Evolutionary conservation across 2,329 filamentous ascomycete genomes (phyloP), one percentile per base, ranked within the genome.

Genomic region (Cadophora malorum): DNA sequence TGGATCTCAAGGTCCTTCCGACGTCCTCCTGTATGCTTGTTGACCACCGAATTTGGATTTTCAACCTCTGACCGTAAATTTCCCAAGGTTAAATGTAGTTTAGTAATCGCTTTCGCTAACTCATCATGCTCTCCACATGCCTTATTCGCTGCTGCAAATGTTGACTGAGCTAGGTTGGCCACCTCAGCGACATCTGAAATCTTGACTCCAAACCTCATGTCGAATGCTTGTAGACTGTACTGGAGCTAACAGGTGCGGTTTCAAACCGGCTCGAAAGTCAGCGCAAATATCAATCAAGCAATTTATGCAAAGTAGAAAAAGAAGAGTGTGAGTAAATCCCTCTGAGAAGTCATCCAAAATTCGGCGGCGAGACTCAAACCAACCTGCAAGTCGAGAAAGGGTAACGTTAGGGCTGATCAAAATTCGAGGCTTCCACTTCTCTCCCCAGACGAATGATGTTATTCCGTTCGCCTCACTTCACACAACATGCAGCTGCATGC

Each of bases 21-120:
- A 28, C 61, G 33, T 14, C 60, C 53, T 3, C 55, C 69, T 25
- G 63, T 38, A n/a, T 58, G 62, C 16, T 21, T n/a, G 78, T 83
- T 83, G 28, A 89, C 79, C 16, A 84, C 78, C 9, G 86, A 88
- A 70, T 84, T 83, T 0, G 80, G 80, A 70, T 87, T 84, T 67
- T 83, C 81, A 25, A 82, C 82, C 75, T 88, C 86, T 65, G 81
- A 78, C 55, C 83, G 84, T 47, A 89, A 79, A 70, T 87, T 83
- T 60, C 85, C 83, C 3, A 89, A 79, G 8, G 82, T 82, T 19
- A 81, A 80, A 71, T 88, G 83, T 53, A 89, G 79, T 52, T 79
- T 79, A 53, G 82, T 82, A 50, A 88, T 80, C 23, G 81, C 81
- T 14, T 77, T 73, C 2, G 84, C 80, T 55, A 85, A 78, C 33